Evolutionary conservation across 129 eudicot species (phyloP).

Genomic region (Lactuca saligna): DNA sequence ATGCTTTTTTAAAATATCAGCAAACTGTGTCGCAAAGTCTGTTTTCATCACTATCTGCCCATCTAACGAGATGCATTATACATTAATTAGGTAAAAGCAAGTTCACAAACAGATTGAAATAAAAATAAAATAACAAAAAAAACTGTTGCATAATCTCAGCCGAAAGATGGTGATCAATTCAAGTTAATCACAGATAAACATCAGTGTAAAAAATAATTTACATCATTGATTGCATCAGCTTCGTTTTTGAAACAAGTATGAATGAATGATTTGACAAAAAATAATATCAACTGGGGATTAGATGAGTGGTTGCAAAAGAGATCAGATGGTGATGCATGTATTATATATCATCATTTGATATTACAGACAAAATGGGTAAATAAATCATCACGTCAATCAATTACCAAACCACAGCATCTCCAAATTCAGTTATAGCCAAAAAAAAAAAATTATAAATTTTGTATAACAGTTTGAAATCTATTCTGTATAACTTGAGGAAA

Average conservation of each 20-base stretch:
- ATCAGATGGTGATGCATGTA: slow-evolving; percentile 83
- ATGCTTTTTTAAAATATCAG: slow-evolving; percentile 39
- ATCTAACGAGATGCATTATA: slow-evolving; percentile 43
- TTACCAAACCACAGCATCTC: not conserved
- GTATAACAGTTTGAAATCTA: no score
- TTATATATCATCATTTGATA: slow-evolving; percentile 34
- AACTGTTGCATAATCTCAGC: slow-evolving; percentile 51
- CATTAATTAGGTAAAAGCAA: slow-evolving; percentile 40
- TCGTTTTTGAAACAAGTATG: not conserved
- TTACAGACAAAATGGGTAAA: not conserved
- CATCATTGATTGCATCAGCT: slow-evolving; percentile 55
- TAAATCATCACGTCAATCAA: slow-evolving; percentile 22
- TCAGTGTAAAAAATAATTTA: slow-evolving; percentile 29
- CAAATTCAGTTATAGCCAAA: no score
- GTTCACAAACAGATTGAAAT: not conserved
- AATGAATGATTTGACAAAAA: no score
- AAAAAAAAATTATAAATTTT: no score
- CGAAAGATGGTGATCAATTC: slow-evolving; percentile 73
- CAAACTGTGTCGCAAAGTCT: slow-evolving; percentile 81
- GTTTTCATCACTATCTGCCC: slow-evolving; percentile 57
- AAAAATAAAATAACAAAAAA: no score
- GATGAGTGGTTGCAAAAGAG: slow-evolving; percentile 18
- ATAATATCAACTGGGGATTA: no score
- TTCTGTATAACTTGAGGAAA: not conserved
- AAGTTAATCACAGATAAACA: slow-evolving; percentile 45